Evolutionary conservation across 1,139 yeast genomes (phyloP).

Genomic region (Geotrichum macrosporum): DNA sequence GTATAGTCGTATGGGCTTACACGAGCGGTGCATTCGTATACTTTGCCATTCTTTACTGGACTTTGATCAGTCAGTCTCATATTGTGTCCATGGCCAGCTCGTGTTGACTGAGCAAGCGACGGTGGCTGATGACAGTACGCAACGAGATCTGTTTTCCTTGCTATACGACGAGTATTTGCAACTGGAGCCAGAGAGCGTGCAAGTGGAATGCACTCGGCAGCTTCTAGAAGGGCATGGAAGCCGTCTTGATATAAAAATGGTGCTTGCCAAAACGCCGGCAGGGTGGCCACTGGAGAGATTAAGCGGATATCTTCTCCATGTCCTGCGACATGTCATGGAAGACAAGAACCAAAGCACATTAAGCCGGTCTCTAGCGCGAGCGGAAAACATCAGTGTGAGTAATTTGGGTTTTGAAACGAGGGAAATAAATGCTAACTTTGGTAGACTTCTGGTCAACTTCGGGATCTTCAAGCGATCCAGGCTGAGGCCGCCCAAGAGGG

Average conservation of each 20-base stretch:
- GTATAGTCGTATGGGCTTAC: conserved; percentile 36
- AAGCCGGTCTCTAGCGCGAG: conserved; percentile 29
- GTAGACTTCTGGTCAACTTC: neutral
- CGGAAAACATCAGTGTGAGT: conserved; percentile 26
- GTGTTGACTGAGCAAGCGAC: conserved; percentile 1
- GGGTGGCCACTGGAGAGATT: conserved; percentile 39
- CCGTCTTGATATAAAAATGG: conserved; percentile 32
- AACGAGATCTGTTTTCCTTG: conserved; percentile 30
- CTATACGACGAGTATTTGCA: conserved; percentile 33
- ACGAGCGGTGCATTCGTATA: conserved; percentile 37
- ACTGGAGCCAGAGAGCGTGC: conserved; percentile 28
- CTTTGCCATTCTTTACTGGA: conserved; percentile 36
- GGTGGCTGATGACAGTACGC: conserved; percentile 14
- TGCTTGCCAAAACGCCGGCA: conserved; percentile 34
- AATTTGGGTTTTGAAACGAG: neutral
- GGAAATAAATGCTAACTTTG: neutral
- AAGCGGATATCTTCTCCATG: conserved; percentile 30
- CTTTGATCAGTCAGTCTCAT: conserved; percentile 37
- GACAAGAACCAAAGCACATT: conserved; percentile 28
- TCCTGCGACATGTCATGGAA: conserved; percentile 26
- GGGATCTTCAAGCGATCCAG: neutral
- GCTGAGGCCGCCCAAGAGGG: neutral
- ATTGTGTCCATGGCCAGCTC: conserved; percentile 32
- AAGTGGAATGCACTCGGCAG: conserved; percentile 30
- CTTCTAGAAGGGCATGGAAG: conserved; percentile 36